Conservation (phyloP, 495 filamentous ascomycete species). For the Penicillium malachiteum region DNA sequence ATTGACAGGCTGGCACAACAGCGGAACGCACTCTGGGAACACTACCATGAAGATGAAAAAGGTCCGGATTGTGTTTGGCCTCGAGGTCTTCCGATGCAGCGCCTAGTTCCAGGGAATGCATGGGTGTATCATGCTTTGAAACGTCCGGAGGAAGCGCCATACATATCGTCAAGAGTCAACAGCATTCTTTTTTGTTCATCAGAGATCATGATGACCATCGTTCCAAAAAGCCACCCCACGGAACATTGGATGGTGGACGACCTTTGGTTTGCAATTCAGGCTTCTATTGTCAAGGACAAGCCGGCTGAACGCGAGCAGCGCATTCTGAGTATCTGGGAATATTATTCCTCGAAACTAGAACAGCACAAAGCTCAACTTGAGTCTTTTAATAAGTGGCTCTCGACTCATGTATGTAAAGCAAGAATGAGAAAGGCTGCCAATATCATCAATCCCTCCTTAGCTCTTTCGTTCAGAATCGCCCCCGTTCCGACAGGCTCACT, state of each 20-base stretch:
- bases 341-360: background rate
- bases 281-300: background rate
- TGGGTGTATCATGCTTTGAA: background rate
- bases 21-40: background rate
- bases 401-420: too few relatives aligned
- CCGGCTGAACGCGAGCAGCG: background rate
- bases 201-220: background rate
- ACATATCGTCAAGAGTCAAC: background rate
- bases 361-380: background rate
- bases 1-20: background rate
- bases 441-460: background rate
- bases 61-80: background rate
- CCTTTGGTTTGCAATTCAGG: background rate
- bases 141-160: background rate
- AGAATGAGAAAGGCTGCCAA: too few relatives aligned
- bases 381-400: background rate
- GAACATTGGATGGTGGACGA: background rate
- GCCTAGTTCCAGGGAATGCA: background rate
- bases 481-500: background rate
- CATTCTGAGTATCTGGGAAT: background rate
- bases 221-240: background rate
- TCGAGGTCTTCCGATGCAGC: constrained; percentile 1
- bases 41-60: background rate
- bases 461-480: background rate
- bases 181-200: background rate